Evolutionary conservation across 192 early-diverging fungal genomes (phyloP), one percentile per base, ranked within the genome.

Genomic region (Entomortierella beljakovae): DNA sequence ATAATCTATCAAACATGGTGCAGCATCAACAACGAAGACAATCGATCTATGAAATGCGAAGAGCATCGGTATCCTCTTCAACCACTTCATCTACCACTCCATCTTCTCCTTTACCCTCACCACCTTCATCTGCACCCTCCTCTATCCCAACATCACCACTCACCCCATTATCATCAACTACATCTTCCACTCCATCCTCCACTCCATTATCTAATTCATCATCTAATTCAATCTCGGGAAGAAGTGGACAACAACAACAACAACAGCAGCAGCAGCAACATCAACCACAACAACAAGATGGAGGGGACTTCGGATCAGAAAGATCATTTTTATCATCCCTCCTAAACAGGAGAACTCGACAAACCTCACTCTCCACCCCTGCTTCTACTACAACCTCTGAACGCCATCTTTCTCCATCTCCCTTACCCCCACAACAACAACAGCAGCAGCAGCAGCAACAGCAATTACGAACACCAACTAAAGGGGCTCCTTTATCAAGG

Each of bases 1-100:
- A 74, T 38, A 64, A 74, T 43, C 54, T 74, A 20, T 74, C 71
- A 2, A 74, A 74, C 37, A 37, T 74, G 18, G 64, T 74, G 7
- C 63, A 64, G 28, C 71, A 72, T 49, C 70, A 74, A 42, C 71
- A 65, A 43, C 55, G 63, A 55, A 38, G 63, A 16, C 71, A 51
- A 40, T 70, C 68, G 6, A 70, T 50, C 6, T 70, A 70, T 55
- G 68, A 70, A 10, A 23, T 70, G 9, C 26, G 68, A 50, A 49
- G 68, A 59, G 26, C 58, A 3, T 70, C 68, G 5, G 38, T 70
- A 33, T 60, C 67, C 10, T 29, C 26, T 29, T 52, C 63, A 6
- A 32, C 64, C 43, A 11, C 26, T 29, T 52, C 63, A 6, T 43
- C 64, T 43, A 11, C 54, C 26, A 8, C 52, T 35, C 16, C 64